phyloP scores from a whole-genome alignment of 768 basidiomycete species.

The Mycena galericulata region DNA sequence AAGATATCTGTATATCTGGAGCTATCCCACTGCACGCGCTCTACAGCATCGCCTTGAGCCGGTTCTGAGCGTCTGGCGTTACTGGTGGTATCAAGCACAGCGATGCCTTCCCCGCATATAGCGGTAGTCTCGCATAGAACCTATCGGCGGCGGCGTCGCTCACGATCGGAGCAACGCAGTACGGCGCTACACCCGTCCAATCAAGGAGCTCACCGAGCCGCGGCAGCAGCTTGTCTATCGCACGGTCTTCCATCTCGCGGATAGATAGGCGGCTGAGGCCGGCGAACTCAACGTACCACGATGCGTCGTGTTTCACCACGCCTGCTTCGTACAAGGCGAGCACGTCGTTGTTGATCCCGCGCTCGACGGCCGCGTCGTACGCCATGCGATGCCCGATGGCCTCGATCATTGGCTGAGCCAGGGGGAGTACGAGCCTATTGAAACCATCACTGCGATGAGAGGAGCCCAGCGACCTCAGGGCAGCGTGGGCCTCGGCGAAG shows the following conservation, averaged over 20 bases:
- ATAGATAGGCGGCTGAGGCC: conserved; percentile 42
- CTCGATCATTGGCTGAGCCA: conserved; percentile 51
- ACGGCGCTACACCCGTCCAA: conserved; percentile 27
- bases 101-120: no score
- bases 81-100: no score
- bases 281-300: conserved; percentile 56
- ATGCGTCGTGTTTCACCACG: conserved; percentile 48
- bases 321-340: conserved; percentile 53
- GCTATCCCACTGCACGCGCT: no score
- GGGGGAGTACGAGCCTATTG: conserved; percentile 53
- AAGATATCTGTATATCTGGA: no score
- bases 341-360: conserved; percentile 42
- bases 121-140: no score
- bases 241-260: conserved; percentile 47
- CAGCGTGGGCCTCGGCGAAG: conserved; percentile 32
- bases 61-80: no score
- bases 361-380: conserved; percentile 53
- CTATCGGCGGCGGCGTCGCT: conserved; percentile 20
- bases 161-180: conserved; percentile 39
- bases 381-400: conserved; percentile 61
- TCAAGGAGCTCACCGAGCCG: conserved; percentile 38
- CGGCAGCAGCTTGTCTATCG: conserved; percentile 43
- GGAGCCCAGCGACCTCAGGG: conserved; percentile 38
- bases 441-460: conserved; percentile 46
- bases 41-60: no score